Evolutionary conservation across 2,329 filamentous ascomycete species (phyloP), one percentile per base, ranked within the genome.

Genomic region (Metarhizium brunneum): DNA sequence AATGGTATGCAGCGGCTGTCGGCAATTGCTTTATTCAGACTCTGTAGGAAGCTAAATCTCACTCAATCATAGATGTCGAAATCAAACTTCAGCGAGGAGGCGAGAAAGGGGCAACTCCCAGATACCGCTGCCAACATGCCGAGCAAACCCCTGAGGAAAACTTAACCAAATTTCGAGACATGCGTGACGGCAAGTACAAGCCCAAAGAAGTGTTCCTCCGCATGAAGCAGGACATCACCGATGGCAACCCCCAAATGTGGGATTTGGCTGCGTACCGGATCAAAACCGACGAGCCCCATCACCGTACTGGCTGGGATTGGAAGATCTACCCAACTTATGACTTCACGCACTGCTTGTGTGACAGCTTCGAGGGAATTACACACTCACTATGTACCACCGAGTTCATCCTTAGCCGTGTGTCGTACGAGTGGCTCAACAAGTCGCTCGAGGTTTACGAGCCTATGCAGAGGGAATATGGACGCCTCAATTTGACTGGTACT

Each of bases 281-380:
- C 58, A 82, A 87, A 64, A 84, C 88, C 47, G 73, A 82, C 56
- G 78, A 77, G 58, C 79, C 84, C 47, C 90, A 95, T 68, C 84
- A 90, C 70, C 82, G 89, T 40, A 95, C 92, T 0, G 90, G 88
- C 35, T 76, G 82, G 60, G 84, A 87, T 66, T 97, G 92, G 91
- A 87, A 85, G 70, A 95, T 96, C 60, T 96, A 96, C 69, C 94
- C 94, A 0, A 95, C 92, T 0, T 96, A 96, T 66, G 92, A 96
- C 69, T 95, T 95, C 68, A 88, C 87, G 0, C 90, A 95, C 74
- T 95, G 89, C 69, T 77, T 96, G 25, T 92, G 89, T 64, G 94
- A 97, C 78, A 92, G 88, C 62, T 90, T 96, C 61, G 94, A 99
- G 71, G 82, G 82, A 18, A 95, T 97, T 65, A 92, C 92, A 0